Evolutionary conservation across 78 protist species (phyloP).

Genomic region (Parvularia atlantis): DNA sequence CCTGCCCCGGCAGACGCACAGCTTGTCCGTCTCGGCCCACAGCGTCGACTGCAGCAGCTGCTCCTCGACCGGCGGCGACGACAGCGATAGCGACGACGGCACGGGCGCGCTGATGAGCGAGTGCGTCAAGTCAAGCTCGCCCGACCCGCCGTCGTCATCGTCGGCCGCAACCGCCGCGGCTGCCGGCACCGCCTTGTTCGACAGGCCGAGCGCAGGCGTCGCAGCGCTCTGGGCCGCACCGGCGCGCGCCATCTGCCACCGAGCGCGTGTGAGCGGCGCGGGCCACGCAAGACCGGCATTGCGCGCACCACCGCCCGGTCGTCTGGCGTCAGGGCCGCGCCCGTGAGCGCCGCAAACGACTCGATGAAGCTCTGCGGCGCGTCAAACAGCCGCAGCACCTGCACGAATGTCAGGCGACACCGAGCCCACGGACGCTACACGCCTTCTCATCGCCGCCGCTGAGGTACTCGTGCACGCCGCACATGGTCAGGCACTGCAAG

Average conservation of each 20-base stretch:
- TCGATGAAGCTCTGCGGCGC: constrained; percentile 10
- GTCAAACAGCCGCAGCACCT: constrained; percentile 16
- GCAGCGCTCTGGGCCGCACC: neutral
- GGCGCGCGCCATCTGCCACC: neutral
- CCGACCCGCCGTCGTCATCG: too few species aligned
- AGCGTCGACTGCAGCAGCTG: constrained; percentile 7
- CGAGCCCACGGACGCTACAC: too few species aligned
- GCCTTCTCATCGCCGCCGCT: constrained; percentile 14
- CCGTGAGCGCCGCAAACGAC: neutral
- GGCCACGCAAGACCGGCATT: too few species aligned
- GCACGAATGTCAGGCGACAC: too few species aligned
- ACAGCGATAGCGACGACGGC: neutral
- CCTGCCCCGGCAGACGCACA: too few species aligned
- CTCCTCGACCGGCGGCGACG: constrained; percentile 6
- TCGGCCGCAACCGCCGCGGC: too few species aligned
- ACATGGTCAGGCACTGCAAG: neutral
- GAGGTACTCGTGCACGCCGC: neutral
- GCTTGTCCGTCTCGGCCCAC: constrained; percentile 11
- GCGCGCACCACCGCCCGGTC: neutral
- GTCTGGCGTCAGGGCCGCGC: neutral
- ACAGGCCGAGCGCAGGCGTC: constrained; percentile 2
- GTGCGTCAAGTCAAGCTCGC: too few species aligned
- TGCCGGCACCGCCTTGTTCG: constrained; percentile 8
- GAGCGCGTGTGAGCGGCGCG: too few species aligned
- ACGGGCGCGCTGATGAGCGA: too few species aligned